Conservation (phyloP, 163 green algal genomes). For the Scenedesmus sp. region DNA sequence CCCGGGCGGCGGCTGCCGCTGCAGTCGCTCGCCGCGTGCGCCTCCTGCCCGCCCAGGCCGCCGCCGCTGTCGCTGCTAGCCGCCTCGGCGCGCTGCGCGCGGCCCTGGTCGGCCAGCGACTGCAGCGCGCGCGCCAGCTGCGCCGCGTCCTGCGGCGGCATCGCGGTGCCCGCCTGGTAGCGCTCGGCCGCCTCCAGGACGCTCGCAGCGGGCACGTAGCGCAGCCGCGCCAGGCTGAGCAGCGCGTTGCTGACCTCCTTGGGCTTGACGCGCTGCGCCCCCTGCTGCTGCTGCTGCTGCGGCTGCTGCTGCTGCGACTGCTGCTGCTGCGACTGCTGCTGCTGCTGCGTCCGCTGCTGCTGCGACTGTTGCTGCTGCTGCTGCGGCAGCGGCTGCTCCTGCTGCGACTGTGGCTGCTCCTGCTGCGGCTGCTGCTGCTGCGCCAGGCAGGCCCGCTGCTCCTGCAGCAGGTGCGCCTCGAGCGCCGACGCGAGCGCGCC, state of each 20-base stretch:
- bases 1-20: not conserved
- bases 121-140: constrained; percentile 24
- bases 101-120: not conserved
- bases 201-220: not conserved
- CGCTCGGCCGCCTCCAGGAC: constrained; percentile 3
- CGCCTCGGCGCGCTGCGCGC: not conserved
- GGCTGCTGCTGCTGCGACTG: no score
- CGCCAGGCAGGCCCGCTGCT: no score
- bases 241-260: constrained; percentile 23
- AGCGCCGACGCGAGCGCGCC: not conserved
- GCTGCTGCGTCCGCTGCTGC: not conserved
- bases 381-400: no score
- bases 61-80: constrained; percentile 2
- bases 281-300: no score
- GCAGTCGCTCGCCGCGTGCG: not conserved
- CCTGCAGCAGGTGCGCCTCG: not conserved
- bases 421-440: not conserved
- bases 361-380: constrained; percentile 6
- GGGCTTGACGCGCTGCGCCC: constrained; percentile 2
- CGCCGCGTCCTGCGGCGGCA: not conserved
- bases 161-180: not conserved
- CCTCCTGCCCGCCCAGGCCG: not conserved
- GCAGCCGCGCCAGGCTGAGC: constrained; percentile 2
- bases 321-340: no score
- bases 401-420: no score